These are phyloP conservation scores for Monosporozyma yasuniensis DNA, from an alignment of 805 yeast genomes.

Conservation along the genomic window DNA sequence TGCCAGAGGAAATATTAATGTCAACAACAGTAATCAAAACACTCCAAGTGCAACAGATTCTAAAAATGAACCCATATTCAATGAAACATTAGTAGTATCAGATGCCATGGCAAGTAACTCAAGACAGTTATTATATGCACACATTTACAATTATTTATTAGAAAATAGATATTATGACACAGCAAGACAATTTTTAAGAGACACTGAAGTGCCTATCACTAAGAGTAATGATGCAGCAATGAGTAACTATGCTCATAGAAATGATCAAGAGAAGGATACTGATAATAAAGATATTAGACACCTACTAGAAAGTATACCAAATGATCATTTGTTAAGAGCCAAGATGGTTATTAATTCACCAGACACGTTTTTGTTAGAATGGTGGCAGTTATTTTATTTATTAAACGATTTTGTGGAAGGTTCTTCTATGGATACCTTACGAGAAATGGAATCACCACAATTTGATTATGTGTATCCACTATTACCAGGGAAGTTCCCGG, in stretches of 20 bases:
- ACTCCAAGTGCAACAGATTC: not conserved
- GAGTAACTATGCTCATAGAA: not conserved
- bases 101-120: conserved; percentile 42
- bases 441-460: conserved; percentile 1
- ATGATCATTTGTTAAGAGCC: conserved; percentile 10
- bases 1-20: not conserved
- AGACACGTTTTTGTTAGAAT: conserved; percentile 43
- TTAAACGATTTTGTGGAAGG: conserved; percentile 38
- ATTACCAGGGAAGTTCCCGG: conserved; percentile 2
- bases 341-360: conserved; percentile 36
- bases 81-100: conserved; percentile 25
- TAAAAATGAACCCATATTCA: conserved; percentile 7
- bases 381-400: conserved; percentile 47
- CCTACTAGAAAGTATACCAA: conserved; percentile 1
- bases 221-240: not conserved
- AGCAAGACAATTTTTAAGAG: conserved; percentile 39
- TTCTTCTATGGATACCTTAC: conserved; percentile 23
- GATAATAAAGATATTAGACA: not conserved
- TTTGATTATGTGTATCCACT: conserved; percentile 7
- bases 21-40: not conserved
- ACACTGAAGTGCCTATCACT: conserved; percentile 37
- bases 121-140: conserved; percentile 43
- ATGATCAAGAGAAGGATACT: conserved; percentile 1
- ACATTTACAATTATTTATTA: conserved; percentile 41
- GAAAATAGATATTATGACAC: conserved; percentile 42